These are phyloP conservation scores for Canna indica DNA, from an alignment of 176 grass and related monocot genomes.

Conservation along the genomic window DNA sequence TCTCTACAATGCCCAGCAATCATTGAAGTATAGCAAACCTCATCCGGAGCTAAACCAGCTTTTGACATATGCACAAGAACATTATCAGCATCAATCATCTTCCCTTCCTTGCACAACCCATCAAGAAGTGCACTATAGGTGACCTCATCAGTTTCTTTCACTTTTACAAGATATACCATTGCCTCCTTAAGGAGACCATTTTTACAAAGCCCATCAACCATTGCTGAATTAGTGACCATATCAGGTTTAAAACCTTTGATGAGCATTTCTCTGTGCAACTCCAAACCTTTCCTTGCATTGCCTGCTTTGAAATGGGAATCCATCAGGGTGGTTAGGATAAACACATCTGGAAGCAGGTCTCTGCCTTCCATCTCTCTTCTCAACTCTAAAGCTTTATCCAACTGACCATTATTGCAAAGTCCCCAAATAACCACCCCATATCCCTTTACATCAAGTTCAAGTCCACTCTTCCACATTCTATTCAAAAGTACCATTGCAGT, in stretches of 20 bases:
- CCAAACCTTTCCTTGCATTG: slow-evolving; percentile 2
- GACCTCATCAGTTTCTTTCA: slow-evolving; percentile 3
- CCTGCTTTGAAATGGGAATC: slow-evolving; percentile 11
- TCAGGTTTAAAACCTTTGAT: slow-evolving; percentile 3
- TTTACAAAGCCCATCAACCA: slow-evolving; percentile 12
- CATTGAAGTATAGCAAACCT: slow-evolving; percentile 3
- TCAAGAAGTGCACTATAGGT: no score
- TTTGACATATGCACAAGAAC: not conserved
- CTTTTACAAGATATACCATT: slow-evolving; percentile 1
- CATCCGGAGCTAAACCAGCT: slow-evolving; percentile 5
- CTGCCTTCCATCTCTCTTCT: slow-evolving; percentile 16
- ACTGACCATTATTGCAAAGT: slow-evolving; percentile 7
- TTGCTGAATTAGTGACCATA: not conserved
- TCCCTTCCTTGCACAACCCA: slow-evolving; percentile 20
- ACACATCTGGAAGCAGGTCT: not conserved
- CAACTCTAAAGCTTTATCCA: slow-evolving; percentile 4
- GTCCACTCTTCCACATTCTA: no score
- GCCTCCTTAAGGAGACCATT: slow-evolving; percentile 14
- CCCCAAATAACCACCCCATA: slow-evolving; percentile 12
- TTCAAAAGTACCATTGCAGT: no score
- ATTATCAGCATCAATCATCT: slow-evolving; percentile 3
- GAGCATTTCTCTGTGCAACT: slow-evolving; percentile 8
- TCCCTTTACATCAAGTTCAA: no score
- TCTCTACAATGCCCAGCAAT: slow-evolving; percentile 16
- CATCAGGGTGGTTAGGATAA: slow-evolving; percentile 8